Percentiles rank a stretch among this genome's conserved stretches.
Conservation (phyloP, 2,329 filamentous ascomycete species). For the Furcasterigmium furcatum region DNA sequence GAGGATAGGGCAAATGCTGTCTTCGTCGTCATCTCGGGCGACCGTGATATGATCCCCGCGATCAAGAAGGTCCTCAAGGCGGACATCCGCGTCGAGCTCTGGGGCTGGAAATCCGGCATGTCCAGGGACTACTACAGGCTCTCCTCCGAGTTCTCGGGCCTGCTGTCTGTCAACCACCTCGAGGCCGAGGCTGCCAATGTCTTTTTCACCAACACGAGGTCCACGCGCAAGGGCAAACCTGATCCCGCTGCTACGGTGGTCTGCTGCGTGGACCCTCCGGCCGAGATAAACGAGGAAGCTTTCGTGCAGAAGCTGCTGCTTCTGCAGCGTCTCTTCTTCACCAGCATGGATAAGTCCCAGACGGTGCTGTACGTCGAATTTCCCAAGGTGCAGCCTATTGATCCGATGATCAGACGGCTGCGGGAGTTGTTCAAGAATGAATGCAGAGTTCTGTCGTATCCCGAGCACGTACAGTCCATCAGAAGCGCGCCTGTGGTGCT, state of each 20-base stretch:
- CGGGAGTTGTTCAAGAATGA: conserved; percentile 2
- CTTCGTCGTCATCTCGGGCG: conserved; percentile 19
- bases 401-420: neutral
- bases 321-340: conserved; percentile 7
- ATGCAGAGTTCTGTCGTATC: conserved; percentile 6
- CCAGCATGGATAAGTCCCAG: neutral
- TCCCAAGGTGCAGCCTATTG: conserved; percentile 6
- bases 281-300: neutral
- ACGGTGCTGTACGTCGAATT: conserved; percentile 10
- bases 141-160: neutral
- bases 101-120: conserved; percentile 18
- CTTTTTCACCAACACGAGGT: conserved; percentile 9
- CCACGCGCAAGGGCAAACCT: conserved; percentile 3
- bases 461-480: conserved; percentile 3
- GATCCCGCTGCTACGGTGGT: conserved; percentile 5
- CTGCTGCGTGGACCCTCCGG: neutral
- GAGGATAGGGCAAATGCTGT: conserved; percentile 7
- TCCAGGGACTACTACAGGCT: conserved; percentile 12
- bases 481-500: neutral
- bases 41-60: conserved; percentile 19
- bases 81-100: conserved; percentile 19
- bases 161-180: conserved; percentile 5
- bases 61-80: conserved; percentile 12
- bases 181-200: conserved; percentile 3
- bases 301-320: neutral